These are phyloP conservation scores for Dictyostelium firmibasis DNA, from an alignment of 78 protist species.

Conservation along the genomic window DNA sequence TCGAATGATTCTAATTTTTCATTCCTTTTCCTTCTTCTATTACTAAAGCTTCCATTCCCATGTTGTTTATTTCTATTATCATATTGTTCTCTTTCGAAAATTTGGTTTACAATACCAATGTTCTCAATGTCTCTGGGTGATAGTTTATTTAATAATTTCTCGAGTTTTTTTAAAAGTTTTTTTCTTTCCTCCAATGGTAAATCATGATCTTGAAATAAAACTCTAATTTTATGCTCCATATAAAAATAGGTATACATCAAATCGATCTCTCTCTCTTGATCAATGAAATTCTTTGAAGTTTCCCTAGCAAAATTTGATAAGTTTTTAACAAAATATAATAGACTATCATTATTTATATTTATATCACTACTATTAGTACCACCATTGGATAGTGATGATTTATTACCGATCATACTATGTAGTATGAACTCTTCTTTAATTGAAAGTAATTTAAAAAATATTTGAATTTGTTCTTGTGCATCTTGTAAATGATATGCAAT, in stretches of 20 bases:
- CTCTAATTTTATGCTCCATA: slow-evolving; percentile 56
- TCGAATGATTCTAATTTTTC: not conserved
- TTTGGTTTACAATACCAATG: not conserved
- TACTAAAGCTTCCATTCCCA: not conserved
- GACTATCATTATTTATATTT: slow-evolving; percentile 15
- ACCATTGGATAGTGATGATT: not conserved
- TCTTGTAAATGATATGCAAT: not conserved
- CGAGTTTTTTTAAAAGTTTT: not conserved
- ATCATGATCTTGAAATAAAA: slow-evolving; percentile 37
- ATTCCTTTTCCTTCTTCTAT: not conserved
- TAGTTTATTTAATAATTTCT: not conserved
- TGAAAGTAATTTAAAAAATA: slow-evolving; percentile 7
- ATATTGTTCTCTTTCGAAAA: not conserved
- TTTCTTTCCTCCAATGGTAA: not conserved
- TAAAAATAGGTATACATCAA: slow-evolving; percentile 60
- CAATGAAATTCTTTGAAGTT: not conserved
- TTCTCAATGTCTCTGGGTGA: not conserved
- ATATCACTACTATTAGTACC: not conserved
- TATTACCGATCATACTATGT: not conserved
- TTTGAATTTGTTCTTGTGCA: slow-evolving; percentile 38
- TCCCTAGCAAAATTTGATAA: slow-evolving; percentile 31
- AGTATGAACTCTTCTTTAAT: slow-evolving; percentile 38
- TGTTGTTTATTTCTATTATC: not conserved
- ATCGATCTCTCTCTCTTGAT: slow-evolving; percentile 34
- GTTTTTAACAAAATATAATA: not conserved